A percentile compares a stretch with the other conserved stretches of the same genome.
These are phyloP conservation scores for Stropharia rugosoannulata DNA, from an alignment of 768 basidiomycete species.

Conservation along the genomic window DNA sequence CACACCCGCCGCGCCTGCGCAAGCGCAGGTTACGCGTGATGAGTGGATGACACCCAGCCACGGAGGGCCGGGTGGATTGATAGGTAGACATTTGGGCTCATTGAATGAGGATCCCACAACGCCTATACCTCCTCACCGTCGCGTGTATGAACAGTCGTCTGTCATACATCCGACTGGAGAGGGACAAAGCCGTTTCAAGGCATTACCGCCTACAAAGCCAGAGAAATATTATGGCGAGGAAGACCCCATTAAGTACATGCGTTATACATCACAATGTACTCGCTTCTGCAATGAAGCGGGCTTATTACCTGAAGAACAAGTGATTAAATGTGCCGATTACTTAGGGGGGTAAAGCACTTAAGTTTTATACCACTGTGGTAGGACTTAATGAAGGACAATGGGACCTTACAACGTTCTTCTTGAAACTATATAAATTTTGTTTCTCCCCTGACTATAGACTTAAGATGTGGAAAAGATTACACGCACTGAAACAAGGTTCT, in stretches of 20 bases:
- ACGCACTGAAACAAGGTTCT: constrained; percentile 19
- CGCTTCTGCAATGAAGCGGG: constrained; percentile 5
- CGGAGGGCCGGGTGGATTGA: no score
- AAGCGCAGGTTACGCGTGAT: no score
- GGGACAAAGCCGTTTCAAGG: constrained; percentile 5
- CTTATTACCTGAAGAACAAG: constrained; percentile 2
- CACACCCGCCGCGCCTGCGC: no score
- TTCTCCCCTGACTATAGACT: constrained; percentile 29
- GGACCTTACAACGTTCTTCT: constrained; percentile 24
- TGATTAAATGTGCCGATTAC: constrained; percentile 15
- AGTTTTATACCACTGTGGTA: constrained; percentile 30
- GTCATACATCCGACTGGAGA: no score
- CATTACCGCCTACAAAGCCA: constrained; percentile 5
- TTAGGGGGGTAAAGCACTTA: constrained; percentile 28
- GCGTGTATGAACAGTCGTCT: no score
- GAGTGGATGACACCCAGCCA: no score
- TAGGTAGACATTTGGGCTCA: no score
- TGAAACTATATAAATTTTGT: constrained; percentile 32
- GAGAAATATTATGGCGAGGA: constrained; percentile 12
- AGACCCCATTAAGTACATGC: constrained; percentile 10
- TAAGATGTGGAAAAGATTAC: constrained; percentile 24
- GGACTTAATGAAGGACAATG: constrained; percentile 21
- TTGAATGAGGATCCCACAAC: no score
- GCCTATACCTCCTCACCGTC: no score
- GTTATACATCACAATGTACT: constrained; percentile 8